Conservation (phyloP, 768 basidiomycete genomes). For the Coprinopsis strossmayeri region DNA sequence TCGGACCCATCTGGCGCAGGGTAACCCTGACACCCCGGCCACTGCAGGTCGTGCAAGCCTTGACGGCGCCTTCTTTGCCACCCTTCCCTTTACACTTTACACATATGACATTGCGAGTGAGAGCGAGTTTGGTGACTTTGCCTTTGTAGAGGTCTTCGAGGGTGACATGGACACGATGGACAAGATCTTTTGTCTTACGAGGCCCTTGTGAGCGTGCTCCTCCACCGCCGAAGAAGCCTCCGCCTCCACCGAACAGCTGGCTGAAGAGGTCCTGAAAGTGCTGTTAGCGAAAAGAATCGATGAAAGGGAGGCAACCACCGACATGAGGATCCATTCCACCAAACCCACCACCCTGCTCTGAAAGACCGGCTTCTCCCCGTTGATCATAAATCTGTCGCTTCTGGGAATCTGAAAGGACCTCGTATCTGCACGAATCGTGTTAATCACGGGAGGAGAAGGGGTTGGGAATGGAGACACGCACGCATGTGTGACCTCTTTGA, state of each 20-base stretch:
- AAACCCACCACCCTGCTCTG: slow-evolving; percentile 83
- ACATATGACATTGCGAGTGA: slow-evolving; percentile 94
- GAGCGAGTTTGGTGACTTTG: slow-evolving; percentile 95
- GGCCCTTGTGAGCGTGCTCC: slow-evolving; percentile 65
- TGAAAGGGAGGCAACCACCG: slow-evolving; percentile 17
- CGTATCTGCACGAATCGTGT: slow-evolving; percentile 52
- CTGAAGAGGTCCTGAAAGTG: slow-evolving; percentile 81
- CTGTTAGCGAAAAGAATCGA: slow-evolving; percentile 10
- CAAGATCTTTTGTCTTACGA: slow-evolving; percentile 95
- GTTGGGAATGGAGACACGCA: slow-evolving; percentile 36
- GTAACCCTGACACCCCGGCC: slow-evolving; percentile 91
- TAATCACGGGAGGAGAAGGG: not conserved
- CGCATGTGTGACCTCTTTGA: slow-evolving; percentile 97
- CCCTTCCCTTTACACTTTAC: slow-evolving; percentile 92
- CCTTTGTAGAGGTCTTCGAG: slow-evolving; percentile 98
- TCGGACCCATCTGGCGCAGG: slow-evolving; percentile 96
- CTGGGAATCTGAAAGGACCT: slow-evolving; percentile 85
- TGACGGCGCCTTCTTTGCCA: slow-evolving; percentile 94
- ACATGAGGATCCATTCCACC: slow-evolving; percentile 92
- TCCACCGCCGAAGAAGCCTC: slow-evolving; percentile 71
- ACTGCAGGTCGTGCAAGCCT: slow-evolving; percentile 66
- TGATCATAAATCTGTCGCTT: slow-evolving; percentile 81
- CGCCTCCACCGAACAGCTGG: slow-evolving; percentile 87
- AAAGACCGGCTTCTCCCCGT: slow-evolving; percentile 87
- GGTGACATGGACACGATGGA: slow-evolving; percentile 93